phyloP scores from a whole-genome alignment of 2,329 filamentous ascomycete genomes.

The Curvularia spicifera region DNA sequence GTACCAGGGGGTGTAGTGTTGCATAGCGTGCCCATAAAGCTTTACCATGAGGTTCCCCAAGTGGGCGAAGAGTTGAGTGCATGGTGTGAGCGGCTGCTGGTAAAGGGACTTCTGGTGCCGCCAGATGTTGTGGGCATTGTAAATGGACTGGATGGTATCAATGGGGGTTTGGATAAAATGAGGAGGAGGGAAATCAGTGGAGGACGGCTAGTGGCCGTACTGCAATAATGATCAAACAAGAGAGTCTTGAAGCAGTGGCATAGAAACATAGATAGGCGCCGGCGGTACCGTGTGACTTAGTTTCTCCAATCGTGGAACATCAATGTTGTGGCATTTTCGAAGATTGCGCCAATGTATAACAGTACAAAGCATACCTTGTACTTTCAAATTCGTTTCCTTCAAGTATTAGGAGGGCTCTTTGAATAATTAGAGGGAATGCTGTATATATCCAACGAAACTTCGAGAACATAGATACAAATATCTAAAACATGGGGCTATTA shows the following conservation, averaged over 20 bases:
- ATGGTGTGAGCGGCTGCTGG: constrained; percentile 73
- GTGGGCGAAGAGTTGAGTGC: constrained; percentile 67
- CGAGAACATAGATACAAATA: background rate
- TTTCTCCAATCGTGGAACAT: background rate
- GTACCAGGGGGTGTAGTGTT: constrained; percentile 57
- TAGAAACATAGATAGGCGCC: background rate
- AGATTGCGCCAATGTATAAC: background rate
- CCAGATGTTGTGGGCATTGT: constrained; percentile 71
- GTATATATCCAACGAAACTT: background rate
- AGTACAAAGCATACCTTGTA: too few relatives aligned
- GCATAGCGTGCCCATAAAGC: constrained; percentile 75
- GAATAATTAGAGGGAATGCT: background rate
- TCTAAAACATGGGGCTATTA: background rate
- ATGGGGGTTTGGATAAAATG: constrained; percentile 70
- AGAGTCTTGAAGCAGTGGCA: background rate
- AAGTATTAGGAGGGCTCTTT: background rate
- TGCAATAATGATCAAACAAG: constrained; percentile 6
- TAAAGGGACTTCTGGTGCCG: constrained; percentile 59
- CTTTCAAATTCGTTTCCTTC: too few relatives aligned
- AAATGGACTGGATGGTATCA: constrained; percentile 70
- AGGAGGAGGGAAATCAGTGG: constrained; percentile 70
- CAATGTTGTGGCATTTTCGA: background rate
- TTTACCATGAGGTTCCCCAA: constrained; percentile 71
- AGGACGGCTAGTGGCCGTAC: constrained; percentile 64
- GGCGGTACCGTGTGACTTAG: background rate